Evolutionary conservation across 2,329 filamentous ascomycete species (phyloP), one percentile per base, ranked within the genome.

Genomic region (Fusarium drepaniforme): DNA sequence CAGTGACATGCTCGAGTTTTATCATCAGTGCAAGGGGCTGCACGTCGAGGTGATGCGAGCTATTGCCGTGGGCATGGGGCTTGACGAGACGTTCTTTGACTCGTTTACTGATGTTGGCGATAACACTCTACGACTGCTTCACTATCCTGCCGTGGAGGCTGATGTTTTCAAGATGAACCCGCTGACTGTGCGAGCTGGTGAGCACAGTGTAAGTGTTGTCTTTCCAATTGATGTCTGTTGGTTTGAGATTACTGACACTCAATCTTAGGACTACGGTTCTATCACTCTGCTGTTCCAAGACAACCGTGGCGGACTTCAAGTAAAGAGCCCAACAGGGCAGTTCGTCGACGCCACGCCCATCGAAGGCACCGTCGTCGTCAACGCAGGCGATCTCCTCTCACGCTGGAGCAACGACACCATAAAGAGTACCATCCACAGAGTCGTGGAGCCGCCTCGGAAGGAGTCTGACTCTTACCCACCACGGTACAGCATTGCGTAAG

Each of bases 331-430:
- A 0, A 92, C 90, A 46, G 94, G 94, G 3, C 90, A 88, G 0
- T 98, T 96, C 79, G 91, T 98, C 44, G 91, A 98, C 79, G 96
- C 94, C 1, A 94, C 90, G 8, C 95, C 96, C 0, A 96, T 97
- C 70, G 87, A 91, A 40, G 92, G 91, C 65, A 95, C 94, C 0
- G 93, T 97, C 46, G 94, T 98, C 13, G 90, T 98, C 74, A 98
- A 98, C 79, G 95, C 95, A 0, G 96, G 95, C 1, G 96, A 98
- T 81, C 82, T 98, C 76, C 86, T 98, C 60, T 93, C 94, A 1
- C 88, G 95, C 63, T 98, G 95, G 96, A 94, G 93, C 74, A 98
- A 98, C 80, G 94, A 97, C 79, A 93, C 90, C 6, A 97, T 98
- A 84, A 95, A 93, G 85, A 96, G 93, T 80, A 98, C 96, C 5